Base-by-base conservation (phyloP, 2,329 filamentous ascomycete species). In the Raffaelea arxii region DNA sequence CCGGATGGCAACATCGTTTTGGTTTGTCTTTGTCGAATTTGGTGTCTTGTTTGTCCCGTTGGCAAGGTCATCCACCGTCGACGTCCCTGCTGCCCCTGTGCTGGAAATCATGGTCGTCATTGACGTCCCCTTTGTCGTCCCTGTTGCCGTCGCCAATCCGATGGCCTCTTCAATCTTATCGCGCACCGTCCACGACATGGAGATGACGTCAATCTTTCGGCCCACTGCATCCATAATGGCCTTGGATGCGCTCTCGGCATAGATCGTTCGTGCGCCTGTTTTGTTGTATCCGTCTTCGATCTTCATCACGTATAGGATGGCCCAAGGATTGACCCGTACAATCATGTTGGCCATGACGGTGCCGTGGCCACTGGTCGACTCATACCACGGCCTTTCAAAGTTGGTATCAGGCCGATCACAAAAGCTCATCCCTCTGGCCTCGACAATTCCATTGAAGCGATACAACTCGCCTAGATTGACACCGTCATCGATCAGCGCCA, bases 401-500 rank as follows among this genome's bases (percentile, higher is more conserved):
- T 53, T 50, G 24, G 52, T 16, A 43, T 11, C 50, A 42, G 42
- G 53, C 46, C 42, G 52, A 52, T 3, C 41, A 48, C 51, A 56
- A 32, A 64, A 65, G 2, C 54, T 60, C 3, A 48, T 43, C 0
- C 63, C 63, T 1, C 47, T 54, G 0, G 53, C 49, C 18, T 60
- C 56, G 6, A 46, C 54, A n/a, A 43, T 43, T 7, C 49, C 36
- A 21, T 41, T 41, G n/a, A 41, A 40, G 11, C 24, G 51, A 6
- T 58, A 45, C 2, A 66, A 48, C 3, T 59, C 51, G 12, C 52
- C 53, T 3, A 57, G 51, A 40, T 66, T 60, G 1, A 67, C 58
- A 4, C 65, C 65, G 30, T 68, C 64, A 44, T 69, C 65, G 30
- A 67, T 66, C 3, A 68, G 52, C 2, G 63, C 65, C 7, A 67